Evolutionary conservation across 1,139 yeast species (phyloP).

Genomic region (Pichia sp.): DNA sequence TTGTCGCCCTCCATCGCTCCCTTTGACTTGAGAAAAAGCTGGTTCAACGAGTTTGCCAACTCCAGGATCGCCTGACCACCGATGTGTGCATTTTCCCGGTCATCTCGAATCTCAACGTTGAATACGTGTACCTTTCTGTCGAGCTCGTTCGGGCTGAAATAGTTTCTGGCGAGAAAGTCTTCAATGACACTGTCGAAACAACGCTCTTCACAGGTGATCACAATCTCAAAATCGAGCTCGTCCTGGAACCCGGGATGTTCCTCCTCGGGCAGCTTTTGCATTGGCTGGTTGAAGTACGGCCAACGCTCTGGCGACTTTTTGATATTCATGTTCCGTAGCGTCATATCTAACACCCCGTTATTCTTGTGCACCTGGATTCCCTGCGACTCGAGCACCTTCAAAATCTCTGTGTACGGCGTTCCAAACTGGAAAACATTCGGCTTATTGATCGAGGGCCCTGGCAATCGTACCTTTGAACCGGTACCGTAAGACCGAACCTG

Average conservation of each 20-base stretch:
- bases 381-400: conserved; percentile 69
- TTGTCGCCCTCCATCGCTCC: conserved; percentile 28
- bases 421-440: conserved; percentile 95
- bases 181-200: conserved; percentile 97
- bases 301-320: conserved; percentile 93
- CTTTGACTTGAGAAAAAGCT: conserved; percentile 33
- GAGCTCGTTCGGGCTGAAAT: conserved; percentile 44
- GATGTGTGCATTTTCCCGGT: conserved; percentile 86
- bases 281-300: conserved; percentile 51
- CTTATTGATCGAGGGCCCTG: conserved; percentile 89
- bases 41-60: conserved; percentile 57
- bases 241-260: conserved; percentile 30
- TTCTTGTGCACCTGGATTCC: conserved; percentile 74
- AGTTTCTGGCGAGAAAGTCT: conserved; percentile 70
- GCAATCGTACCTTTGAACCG: conserved; percentile 91
- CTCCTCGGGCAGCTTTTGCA: conserved; percentile 25
- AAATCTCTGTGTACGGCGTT: conserved; percentile 86
- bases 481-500: conserved; percentile 90
- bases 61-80: conserved; percentile 91
- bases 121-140: conserved; percentile 70
- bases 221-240: conserved; percentile 67
- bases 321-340: conserved; percentile 80
- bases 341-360: conserved; percentile 87
- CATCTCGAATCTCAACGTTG: conserved; percentile 93
- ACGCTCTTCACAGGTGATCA: conserved; percentile 94